These are phyloP conservation scores for Gynostemma pentaphyllum DNA, from an alignment of 306 rosid genomes.

Conservation along the genomic window DNA sequence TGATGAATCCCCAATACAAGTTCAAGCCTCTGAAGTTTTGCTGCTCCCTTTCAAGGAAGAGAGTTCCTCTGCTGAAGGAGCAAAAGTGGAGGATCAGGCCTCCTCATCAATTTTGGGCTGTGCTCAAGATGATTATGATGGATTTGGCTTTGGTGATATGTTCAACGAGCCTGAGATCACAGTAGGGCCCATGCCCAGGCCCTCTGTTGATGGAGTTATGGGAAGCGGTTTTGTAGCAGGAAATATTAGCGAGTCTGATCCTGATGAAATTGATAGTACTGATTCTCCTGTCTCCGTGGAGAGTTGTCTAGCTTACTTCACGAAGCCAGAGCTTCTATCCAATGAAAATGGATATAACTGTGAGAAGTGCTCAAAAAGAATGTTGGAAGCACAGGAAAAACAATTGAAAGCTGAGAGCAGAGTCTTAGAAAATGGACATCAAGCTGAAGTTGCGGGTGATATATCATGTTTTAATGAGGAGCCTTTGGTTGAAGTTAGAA, in stretches of 20 bases:
- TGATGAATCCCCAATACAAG: constrained; percentile 65
- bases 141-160: constrained; percentile 70
- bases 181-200: constrained; percentile 58
- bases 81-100: constrained; percentile 41
- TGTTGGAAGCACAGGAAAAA: constrained; percentile 25
- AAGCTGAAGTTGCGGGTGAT: constrained; percentile 24
- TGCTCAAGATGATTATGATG: constrained; percentile 66
- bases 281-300: constrained; percentile 82
- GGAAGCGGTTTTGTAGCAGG: constrained; percentile 37
- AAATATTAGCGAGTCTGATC: constrained; percentile 71
- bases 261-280: constrained; percentile 89
- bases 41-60: constrained; percentile 74
- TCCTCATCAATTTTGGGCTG: constrained; percentile 41
- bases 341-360: constrained; percentile 92
- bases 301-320: constrained; percentile 80
- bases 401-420: constrained; percentile 22
- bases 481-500: constrained; percentile 20
- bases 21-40: constrained; percentile 56
- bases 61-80: constrained; percentile 29
- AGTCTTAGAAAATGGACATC: constrained; percentile 24
- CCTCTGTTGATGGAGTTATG: constrained; percentile 34
- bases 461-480: constrained; percentile 13
- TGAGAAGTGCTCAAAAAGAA: constrained; percentile 66
- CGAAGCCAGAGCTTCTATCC: constrained; percentile 81
- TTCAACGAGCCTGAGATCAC: constrained; percentile 74